phyloP scores from a whole-genome alignment of 169 alveolate species.

The Eimeria tenella region DNA sequence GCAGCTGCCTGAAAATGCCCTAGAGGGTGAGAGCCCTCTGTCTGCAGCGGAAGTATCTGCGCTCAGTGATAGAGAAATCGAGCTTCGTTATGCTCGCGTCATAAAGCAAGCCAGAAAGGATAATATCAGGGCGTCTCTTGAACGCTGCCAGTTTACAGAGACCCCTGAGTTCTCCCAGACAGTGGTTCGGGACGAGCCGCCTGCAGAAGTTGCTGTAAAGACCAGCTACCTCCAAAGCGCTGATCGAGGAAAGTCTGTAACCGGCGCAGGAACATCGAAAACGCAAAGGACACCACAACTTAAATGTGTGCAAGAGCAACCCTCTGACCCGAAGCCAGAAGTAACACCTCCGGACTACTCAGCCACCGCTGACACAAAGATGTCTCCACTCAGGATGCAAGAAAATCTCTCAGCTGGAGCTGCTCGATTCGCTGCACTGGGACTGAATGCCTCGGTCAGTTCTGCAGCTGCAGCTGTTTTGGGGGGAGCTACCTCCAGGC shows the following conservation, averaged over 20 bases:
- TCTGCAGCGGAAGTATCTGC: slow-evolving; percentile 34
- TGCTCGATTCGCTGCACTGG: slow-evolving; percentile 55
- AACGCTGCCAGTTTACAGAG: background rate
- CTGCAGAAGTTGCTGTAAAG: background rate
- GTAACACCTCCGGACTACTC: background rate
- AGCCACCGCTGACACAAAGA: background rate
- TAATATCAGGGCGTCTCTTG: slow-evolving; percentile 46
- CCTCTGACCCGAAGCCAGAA: background rate
- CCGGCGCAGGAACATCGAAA: background rate
- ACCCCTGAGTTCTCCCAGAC: background rate
- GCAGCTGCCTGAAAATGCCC: slow-evolving; percentile 70
- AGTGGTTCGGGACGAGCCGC: background rate
- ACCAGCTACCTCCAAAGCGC: background rate
- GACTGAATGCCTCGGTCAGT: slow-evolving; percentile 38
- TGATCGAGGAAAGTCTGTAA: background rate
- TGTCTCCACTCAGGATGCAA: background rate
- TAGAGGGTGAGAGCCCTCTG: slow-evolving; percentile 17
- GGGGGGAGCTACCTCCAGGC: slow-evolving; percentile 51
- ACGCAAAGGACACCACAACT: background rate
- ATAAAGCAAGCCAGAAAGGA: slow-evolving; percentile 6
- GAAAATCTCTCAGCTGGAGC: background rate
- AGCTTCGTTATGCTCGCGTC: slow-evolving; percentile 36
- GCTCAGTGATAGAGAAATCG: slow-evolving; percentile 44
- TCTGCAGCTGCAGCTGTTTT: slow-evolving; percentile 56
- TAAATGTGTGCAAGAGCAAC: background rate